A percentile compares a stretch with the other conserved stretches of the same genome.
These are phyloP conservation scores for Sarcocystis neurona DNA, from an alignment of 169 alveolate species.

Conservation along the genomic window DNA sequence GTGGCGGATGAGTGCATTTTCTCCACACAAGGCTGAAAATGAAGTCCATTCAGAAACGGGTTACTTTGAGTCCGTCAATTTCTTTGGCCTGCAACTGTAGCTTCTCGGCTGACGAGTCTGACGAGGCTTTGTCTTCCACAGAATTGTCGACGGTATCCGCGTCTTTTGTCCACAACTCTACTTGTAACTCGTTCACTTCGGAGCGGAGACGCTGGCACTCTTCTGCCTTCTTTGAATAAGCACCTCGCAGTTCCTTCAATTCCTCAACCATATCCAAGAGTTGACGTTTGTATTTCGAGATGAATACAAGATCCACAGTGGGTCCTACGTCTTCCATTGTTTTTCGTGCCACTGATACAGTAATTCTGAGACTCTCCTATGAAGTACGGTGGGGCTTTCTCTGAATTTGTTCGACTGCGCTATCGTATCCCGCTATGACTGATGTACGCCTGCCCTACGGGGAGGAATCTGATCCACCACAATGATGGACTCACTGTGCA, in stretches of 20 bases:
- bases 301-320: neutral
- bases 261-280: conserved; percentile 1
- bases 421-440: too few species aligned
- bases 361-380: too few species aligned
- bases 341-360: too few species aligned
- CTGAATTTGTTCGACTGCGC: too few species aligned
- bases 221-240: neutral
- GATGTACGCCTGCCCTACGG: too few species aligned
- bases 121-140: neutral
- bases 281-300: neutral
- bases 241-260: neutral
- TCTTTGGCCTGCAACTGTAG: neutral
- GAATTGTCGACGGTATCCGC: neutral
- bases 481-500: too few species aligned
- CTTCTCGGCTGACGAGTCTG: neutral
- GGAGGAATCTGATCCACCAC: too few species aligned
- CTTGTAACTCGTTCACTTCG: neutral
- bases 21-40: neutral
- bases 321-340: too few species aligned
- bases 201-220: neutral
- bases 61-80: conserved; percentile 12
- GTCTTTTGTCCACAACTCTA: neutral
- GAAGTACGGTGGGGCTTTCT: too few species aligned
- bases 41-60: neutral
- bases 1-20: too few species aligned